These are phyloP conservation scores for Caloboletus firmus DNA, from an alignment of 1,284 basidiomycete species.

Conservation along the genomic window DNA sequence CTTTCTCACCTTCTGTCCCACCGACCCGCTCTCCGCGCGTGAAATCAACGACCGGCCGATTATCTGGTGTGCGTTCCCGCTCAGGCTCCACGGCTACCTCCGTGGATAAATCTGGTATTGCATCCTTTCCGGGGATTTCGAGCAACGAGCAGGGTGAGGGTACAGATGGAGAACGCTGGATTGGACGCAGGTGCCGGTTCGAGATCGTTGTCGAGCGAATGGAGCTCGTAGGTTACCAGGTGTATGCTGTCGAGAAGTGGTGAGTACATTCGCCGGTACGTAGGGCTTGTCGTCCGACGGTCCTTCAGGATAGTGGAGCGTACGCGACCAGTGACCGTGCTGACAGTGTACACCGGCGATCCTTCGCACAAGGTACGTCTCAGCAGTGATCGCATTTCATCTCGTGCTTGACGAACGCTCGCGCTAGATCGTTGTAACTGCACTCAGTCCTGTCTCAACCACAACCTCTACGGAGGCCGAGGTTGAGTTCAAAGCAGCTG, in stretches of 20 bases:
- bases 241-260: constrained; percentile 85
- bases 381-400: background rate
- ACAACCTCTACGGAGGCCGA: constrained; percentile 48
- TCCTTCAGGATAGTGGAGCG: constrained; percentile 63
- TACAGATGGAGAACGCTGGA: constrained; percentile 38
- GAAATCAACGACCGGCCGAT: constrained; percentile 22
- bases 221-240: constrained; percentile 61
- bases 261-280: constrained; percentile 29
- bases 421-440: constrained; percentile 57
- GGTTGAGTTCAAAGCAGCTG: constrained; percentile 57
- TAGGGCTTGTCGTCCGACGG: constrained; percentile 5
- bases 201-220: constrained; percentile 47
- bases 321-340: constrained; percentile 53
- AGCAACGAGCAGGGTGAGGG: constrained; percentile 15
- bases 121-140: constrained; percentile 4
- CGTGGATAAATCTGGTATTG: constrained; percentile 16
- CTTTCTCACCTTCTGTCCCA: constrained; percentile 7
- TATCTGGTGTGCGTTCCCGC: constrained; percentile 34
- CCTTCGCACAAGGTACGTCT: constrained; percentile 56
- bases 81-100: constrained; percentile 32
- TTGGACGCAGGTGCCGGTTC: constrained; percentile 40
- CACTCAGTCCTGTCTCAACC: constrained; percentile 46
- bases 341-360: constrained; percentile 75
- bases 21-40: constrained; percentile 29
- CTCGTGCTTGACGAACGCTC: constrained; percentile 16